Evolutionary conservation across 192 early-diverging fungal species (phyloP).

Genomic region (Linnemannia elongata): DNA sequence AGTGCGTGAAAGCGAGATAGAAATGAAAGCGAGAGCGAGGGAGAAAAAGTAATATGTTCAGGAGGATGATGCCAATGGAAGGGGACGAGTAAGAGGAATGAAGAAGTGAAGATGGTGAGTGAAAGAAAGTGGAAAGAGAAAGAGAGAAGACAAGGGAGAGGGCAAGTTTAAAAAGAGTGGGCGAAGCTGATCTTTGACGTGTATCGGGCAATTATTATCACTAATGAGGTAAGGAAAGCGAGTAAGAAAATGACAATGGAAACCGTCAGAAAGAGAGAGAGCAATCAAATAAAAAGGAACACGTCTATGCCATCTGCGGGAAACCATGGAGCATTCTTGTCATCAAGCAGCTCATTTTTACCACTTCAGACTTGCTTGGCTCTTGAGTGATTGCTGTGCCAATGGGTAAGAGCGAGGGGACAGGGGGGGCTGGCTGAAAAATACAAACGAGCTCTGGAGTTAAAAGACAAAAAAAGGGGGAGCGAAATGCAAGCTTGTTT

Average conservation of each 20-base stretch:
- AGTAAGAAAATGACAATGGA: background rate
- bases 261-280: background rate
- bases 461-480: background rate
- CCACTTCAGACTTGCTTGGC: background rate
- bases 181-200: background rate
- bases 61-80: background rate
- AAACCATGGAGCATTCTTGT: background rate
- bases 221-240: background rate
- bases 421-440: background rate
- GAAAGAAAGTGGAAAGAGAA: background rate
- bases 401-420: background rate
- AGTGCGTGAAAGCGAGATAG: background rate
- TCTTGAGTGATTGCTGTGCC: slow-evolving; percentile 2
- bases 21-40: background rate
- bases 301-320: background rate
- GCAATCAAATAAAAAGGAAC: background rate
- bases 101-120: background rate
- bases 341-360: background rate
- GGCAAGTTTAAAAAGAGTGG: background rate
- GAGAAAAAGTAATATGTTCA: background rate
- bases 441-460: background rate
- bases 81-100: background rate
- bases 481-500: slow-evolving; percentile 16
- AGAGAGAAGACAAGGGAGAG: background rate
- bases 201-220: slow-evolving; percentile 1